phyloP scores from a whole-genome alignment of 768 basidiomycete species.

The Trichaptum fuscoviolaceum region DNA sequence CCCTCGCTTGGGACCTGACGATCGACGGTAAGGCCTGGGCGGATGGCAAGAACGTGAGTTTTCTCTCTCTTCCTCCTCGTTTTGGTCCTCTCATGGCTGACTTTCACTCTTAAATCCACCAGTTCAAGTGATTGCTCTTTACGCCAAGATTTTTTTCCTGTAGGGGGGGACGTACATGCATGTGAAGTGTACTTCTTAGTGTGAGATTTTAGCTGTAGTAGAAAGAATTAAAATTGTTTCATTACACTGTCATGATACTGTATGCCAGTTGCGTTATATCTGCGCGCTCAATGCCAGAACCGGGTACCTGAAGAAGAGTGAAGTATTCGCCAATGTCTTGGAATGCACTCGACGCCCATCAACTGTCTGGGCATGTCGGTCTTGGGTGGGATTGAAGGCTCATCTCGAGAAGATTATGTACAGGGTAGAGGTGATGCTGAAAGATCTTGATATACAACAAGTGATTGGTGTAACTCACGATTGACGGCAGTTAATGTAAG shows the following conservation, averaged over 20 bases:
- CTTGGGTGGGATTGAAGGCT: too few relatives aligned
- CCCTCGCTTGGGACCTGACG: conserved; percentile 91
- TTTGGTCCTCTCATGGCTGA: neutral
- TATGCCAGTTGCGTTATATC: neutral
- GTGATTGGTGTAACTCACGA: too few relatives aligned
- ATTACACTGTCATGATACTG: neutral
- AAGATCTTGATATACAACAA: too few relatives aligned
- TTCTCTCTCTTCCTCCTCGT: conserved; percentile 3
- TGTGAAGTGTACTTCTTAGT: neutral
- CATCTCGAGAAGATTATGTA: too few relatives aligned
- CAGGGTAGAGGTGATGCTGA: too few relatives aligned
- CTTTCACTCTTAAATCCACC: neutral
- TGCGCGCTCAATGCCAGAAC: too few relatives aligned
- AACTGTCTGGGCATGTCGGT: too few relatives aligned
- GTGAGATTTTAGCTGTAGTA: neutral
- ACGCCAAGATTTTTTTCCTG: neutral
- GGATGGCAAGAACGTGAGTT: conserved; percentile 84
- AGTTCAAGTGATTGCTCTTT: conserved; percentile 26
- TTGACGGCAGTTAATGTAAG: too few relatives aligned
- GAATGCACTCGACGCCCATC: too few relatives aligned
- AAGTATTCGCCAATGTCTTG: too few relatives aligned
- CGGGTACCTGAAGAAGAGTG: too few relatives aligned
- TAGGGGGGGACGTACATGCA: neutral
- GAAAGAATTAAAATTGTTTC: neutral
- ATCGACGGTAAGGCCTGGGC: conserved; percentile 86